These are phyloP conservation scores for Lupinus albus DNA, from an alignment of 306 rosid genomes.

Conservation along the genomic window DNA sequence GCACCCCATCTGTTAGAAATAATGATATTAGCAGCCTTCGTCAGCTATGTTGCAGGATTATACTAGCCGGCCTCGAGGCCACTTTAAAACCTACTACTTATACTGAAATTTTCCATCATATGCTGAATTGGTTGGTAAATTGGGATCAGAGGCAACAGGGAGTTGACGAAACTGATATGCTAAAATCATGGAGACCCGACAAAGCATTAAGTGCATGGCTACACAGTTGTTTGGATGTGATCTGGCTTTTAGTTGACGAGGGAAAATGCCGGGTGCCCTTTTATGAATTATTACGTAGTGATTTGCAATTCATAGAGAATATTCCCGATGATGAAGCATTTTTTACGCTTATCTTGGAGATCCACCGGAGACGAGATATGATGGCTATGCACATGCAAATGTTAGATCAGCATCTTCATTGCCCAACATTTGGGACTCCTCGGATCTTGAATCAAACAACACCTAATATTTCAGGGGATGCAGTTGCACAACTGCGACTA, in stretches of 20 bases:
- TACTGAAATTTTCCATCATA: slow-evolving; percentile 79
- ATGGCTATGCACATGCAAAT: slow-evolving; percentile 99
- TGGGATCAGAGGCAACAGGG: slow-evolving; percentile 91
- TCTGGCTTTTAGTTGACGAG: slow-evolving; percentile 96
- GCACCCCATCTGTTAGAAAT: slow-evolving; percentile 62
- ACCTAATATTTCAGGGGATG: slow-evolving; percentile 71
- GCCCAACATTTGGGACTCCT: slow-evolving; percentile 95
- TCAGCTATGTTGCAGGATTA: slow-evolving; percentile 96
- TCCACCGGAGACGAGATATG: slow-evolving; percentile 95
- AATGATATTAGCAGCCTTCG: slow-evolving; percentile 89
- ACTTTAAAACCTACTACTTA: slow-evolving; percentile 79
- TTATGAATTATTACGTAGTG: slow-evolving; percentile 88
- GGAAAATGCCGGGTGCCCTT: slow-evolving; percentile 92
- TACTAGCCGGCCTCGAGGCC: slow-evolving; percentile 78
- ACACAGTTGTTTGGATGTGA: slow-evolving; percentile 96
- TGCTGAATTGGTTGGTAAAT: slow-evolving; percentile 95
- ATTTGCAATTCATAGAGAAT: slow-evolving; percentile 89
- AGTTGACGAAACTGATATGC: slow-evolving; percentile 62
- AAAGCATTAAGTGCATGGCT: slow-evolving; percentile 89
- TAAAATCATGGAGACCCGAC: slow-evolving; percentile 77
- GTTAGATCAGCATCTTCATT: slow-evolving; percentile 97
- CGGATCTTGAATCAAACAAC: slow-evolving; percentile 70
- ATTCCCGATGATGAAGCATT: slow-evolving; percentile 94
- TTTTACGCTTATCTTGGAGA: slow-evolving; percentile 91
- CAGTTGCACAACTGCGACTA: slow-evolving; percentile 64